Base-by-base conservation (phyloP, 129 eudicot species). In the Scalesia atractyloides region DNA sequence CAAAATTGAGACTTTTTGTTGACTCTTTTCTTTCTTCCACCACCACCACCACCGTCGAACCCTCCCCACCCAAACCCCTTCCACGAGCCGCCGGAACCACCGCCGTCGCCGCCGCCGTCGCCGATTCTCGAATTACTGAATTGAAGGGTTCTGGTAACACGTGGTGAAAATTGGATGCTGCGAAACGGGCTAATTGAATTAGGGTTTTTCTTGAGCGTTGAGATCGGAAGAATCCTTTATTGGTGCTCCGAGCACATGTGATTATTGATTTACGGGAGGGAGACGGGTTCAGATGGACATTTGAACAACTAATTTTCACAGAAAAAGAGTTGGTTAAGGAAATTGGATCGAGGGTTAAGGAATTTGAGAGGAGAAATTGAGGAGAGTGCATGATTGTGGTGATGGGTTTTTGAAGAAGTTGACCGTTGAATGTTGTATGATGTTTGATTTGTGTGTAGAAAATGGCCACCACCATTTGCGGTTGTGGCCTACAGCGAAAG, bases 41-140 rank as follows among this genome's bases (percentile, higher is more conserved):
- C 75, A 4, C 74, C 75, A 4, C 74, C 74, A 5, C 68, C 79
- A 11, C 79, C 80, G 17, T 64, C 71, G 43, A 78, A 78, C 36
- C 77, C 72, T n/a, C 72, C 72, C 82, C 82, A 78, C 39, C 82
- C 68, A n/a, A 70, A 43, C 11, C 82, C 77, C 7, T 77, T 77
- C 81, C 81, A 48, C 11, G 49, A 46, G 26, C 76, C 72, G 34
- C 76, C 72, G 30, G 74, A 57, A n/a, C 81, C 62, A 0, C 75
- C 68, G 13, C 50, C 52, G 3, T 61, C 49, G 20, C 48, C 73
- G 7, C 26, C 37, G 4, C 59, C 72, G 18, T 18, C 64, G 15
- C 76, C 82, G 71, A 18, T 52, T 78, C 77, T 43, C 73, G 70
- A 9, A 78, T 61, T 13, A 78, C 73, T 2, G 59, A 51, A 30